Conservation (phyloP, 106 monocot genomes). For the Dactylorhiza incarnata region DNA sequence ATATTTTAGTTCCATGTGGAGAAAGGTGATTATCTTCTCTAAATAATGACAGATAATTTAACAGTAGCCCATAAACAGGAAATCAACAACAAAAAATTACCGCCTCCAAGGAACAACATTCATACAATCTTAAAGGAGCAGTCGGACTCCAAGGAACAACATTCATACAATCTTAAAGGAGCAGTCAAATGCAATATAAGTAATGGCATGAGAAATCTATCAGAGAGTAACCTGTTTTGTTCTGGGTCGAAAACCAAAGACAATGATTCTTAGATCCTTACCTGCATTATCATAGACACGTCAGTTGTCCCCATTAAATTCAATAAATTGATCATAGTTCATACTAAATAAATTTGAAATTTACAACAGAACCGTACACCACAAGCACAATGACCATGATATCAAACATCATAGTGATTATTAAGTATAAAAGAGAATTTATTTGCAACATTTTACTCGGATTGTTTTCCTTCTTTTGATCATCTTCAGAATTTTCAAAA, state of each 20-base stretch:
- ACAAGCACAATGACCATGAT: conserved; percentile 1
- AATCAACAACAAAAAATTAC: not conserved
- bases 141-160: too few relatives aligned
- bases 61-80: not conserved
- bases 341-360: not conserved
- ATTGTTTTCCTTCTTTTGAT: not conserved
- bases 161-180: too few relatives aligned
- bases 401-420: not conserved
- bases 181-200: not conserved
- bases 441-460: not conserved
- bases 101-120: not conserved
- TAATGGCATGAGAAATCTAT: not conserved
- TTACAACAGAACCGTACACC: not conserved
- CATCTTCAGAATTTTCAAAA: not conserved
- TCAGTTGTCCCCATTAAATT: not conserved
- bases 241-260: conserved; percentile 83
- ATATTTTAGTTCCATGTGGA: not conserved
- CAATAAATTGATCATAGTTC: not conserved
- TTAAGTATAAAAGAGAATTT: not conserved
- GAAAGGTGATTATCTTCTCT: not conserved
- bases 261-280: conserved; percentile 90
- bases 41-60: not conserved
- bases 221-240: conserved; percentile 69
- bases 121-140: not conserved
- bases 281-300: conserved; percentile 39